These are phyloP conservation scores for Gastroboletus turbinatus DNA, from an alignment of 1,284 basidiomycete genomes.

Conservation along the genomic window DNA sequence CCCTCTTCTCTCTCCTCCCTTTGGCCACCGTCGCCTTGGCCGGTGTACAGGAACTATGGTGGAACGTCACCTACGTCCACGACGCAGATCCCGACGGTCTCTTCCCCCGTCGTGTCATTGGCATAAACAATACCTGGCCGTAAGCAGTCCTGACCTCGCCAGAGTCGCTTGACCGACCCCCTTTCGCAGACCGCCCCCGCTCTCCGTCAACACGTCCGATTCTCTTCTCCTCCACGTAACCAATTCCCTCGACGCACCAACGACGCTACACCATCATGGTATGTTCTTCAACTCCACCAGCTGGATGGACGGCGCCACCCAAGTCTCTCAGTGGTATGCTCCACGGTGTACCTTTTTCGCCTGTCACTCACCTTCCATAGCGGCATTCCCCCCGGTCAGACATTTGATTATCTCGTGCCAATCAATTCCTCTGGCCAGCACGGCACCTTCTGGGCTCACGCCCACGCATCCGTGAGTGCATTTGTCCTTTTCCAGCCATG, in stretches of 20 bases:
- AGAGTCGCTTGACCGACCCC: neutral
- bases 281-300: constrained; percentile 88
- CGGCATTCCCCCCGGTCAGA: constrained; percentile 77
- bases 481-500: neutral
- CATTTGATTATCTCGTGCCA: constrained; percentile 81
- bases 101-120: constrained; percentile 72
- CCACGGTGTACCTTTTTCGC: neutral
- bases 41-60: constrained; percentile 70
- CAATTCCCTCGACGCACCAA: constrained; percentile 66
- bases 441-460: constrained; percentile 91
- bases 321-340: constrained; percentile 78
- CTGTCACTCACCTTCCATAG: constrained; percentile 38
- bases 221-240: constrained; percentile 72
- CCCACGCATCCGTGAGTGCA: constrained; percentile 54
- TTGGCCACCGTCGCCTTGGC: constrained; percentile 45
- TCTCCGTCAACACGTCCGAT: constrained; percentile 74
- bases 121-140: constrained; percentile 92
- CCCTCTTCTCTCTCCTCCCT: constrained; percentile 21
- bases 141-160: constrained; percentile 41
- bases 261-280: constrained; percentile 84
- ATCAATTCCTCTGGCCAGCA: constrained; percentile 69
- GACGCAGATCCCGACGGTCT: constrained; percentile 77
- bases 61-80: constrained; percentile 77
- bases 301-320: constrained; percentile 87
- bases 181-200: constrained; percentile 66